These are phyloP conservation scores for Gossypium schwendimanii DNA, from an alignment of 441 rosid genomes.

Conservation along the genomic window DNA sequence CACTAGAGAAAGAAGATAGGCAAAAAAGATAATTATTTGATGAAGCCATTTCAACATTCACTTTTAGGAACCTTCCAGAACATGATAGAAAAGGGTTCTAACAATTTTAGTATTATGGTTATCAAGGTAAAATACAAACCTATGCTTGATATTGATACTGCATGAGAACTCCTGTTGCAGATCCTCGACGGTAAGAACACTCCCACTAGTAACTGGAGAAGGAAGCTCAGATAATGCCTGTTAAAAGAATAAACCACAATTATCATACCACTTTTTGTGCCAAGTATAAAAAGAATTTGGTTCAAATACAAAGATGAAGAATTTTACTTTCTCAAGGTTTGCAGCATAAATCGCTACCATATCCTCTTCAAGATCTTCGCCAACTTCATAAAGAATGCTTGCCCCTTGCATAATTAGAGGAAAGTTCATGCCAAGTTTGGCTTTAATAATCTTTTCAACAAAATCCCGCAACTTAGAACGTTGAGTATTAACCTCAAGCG, in stretches of 20 bases:
- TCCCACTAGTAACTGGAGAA: conserved; percentile 65
- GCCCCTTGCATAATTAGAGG: conserved; percentile 79
- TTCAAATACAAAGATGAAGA: conserved; percentile 14
- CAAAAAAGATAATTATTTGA: not conserved
- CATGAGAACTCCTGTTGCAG: conserved; percentile 84
- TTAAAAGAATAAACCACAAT: conserved; percentile 7
- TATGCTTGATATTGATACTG: conserved; percentile 74
- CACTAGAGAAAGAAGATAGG: not conserved
- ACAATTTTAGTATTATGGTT: not conserved
- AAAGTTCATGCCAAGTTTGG: conserved; percentile 88
- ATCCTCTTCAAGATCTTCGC: conserved; percentile 86
- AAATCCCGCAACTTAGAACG: conserved; percentile 74
- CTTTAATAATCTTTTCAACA: conserved; percentile 86
- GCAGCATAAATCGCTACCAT: conserved; percentile 73
- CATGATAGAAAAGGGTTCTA: not conserved
- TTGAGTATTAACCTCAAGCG: conserved; percentile 73
- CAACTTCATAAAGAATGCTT: conserved; percentile 88
- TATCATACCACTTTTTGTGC: not conserved
- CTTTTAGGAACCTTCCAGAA: not conserved
- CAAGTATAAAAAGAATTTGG: not conserved
- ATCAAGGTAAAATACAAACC: conserved; percentile 39
- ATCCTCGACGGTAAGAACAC: conserved; percentile 73
- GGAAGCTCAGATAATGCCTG: conserved; percentile 81
- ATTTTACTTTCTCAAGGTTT: conserved; percentile 82
- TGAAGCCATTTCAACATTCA: not conserved